Base-by-base conservation (phyloP, 352 stramenopile species). In the Globisporangium spinosum region DNA sequence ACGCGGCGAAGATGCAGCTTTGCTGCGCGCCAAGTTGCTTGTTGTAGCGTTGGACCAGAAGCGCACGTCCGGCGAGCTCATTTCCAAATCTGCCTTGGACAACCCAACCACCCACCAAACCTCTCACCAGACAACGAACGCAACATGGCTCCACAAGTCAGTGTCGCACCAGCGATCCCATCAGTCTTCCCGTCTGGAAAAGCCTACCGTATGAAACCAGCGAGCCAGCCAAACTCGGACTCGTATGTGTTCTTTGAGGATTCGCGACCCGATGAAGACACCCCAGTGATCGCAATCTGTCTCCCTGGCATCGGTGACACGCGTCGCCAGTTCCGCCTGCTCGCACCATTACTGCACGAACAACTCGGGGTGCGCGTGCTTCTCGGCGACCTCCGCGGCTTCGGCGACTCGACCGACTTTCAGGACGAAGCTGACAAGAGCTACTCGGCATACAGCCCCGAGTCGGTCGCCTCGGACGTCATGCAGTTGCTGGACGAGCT, bases 241-340 rank as follows among this genome's bases (percentile, higher is more conserved):
- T 13, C 60, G 10, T 71, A 35, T 58, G 65, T 80, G 25, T 80
- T 70, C 67, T 83, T 83, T 56, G 76, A 80, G 57, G 76, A 82
- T 65, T 82, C 76, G 15, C 65, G 71, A 17, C 69, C 76, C 1
- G 59, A 67, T 17, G 49, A 63, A 25, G 32, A 65, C 12, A 65
- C 67, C 0, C 60, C 55, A 38, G 74, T 69, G 54, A 62, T 74
- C 55, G 72, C 75, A 7, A 72, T 83, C 55, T 81, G 73, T 35
- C 66, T 85, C 1, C 73, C 76, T 1, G 77, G 76, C 27, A 79
- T 85, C 23, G 76, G 74, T 22, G 76, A 83, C 55, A 81, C 72
- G 4, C 74, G 78, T 1, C 72, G 75, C 40, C 77, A 80, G 58
- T 82, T 78, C 58, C 78, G 76, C 6, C 51, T 78, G 13, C 45